phyloP scores from a whole-genome alignment of 1,284 basidiomycete genomes.

The Ganoderma meredithae region DNA sequence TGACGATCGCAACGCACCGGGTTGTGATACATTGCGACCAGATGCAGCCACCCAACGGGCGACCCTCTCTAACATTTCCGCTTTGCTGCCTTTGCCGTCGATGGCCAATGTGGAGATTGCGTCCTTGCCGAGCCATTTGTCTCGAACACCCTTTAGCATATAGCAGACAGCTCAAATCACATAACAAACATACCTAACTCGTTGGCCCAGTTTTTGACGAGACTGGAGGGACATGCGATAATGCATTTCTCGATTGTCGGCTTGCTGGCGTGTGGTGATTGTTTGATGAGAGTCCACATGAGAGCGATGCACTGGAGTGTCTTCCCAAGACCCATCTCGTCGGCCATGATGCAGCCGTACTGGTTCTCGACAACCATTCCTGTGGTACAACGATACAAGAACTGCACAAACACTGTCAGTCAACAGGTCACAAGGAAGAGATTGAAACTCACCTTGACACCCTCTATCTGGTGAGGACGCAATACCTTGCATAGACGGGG shows the following conservation, averaged over 20 bases:
- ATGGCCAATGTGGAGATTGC: constrained; percentile 84
- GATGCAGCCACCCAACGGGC: constrained; percentile 87
- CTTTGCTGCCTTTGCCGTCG: constrained; percentile 90
- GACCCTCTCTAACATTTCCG: constrained; percentile 81
- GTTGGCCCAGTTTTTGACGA: constrained; percentile 99
- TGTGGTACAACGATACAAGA: constrained; percentile 94
- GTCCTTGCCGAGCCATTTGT: constrained; percentile 93
- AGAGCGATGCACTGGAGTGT: constrained; percentile 97
- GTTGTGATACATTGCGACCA: constrained; percentile 89
- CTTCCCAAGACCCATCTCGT: constrained; percentile 98
- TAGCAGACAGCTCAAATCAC: neutral
- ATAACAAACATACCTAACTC: constrained; percentile 76
- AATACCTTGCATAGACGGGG: constrained; percentile 88
- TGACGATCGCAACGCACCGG: constrained; percentile 60
- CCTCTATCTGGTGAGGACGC: constrained; percentile 97
- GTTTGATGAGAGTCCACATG: constrained; percentile 96
- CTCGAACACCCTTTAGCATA: constrained; percentile 47
- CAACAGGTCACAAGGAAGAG: constrained; percentile 14
- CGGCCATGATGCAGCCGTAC: constrained; percentile 98
- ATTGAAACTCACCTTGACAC: constrained; percentile 80
- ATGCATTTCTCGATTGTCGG: constrained; percentile 97
- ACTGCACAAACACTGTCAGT: constrained; percentile 54
- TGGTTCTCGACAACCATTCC: constrained; percentile 93
- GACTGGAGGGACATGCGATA: constrained; percentile 95
- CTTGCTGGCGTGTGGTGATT: constrained; percentile 89